Percentiles rank a stretch among this genome's conserved stretches.
Evolutionary conservation across 805 yeast genomes (phyloP).

Genomic region (Candida golubevii): DNA sequence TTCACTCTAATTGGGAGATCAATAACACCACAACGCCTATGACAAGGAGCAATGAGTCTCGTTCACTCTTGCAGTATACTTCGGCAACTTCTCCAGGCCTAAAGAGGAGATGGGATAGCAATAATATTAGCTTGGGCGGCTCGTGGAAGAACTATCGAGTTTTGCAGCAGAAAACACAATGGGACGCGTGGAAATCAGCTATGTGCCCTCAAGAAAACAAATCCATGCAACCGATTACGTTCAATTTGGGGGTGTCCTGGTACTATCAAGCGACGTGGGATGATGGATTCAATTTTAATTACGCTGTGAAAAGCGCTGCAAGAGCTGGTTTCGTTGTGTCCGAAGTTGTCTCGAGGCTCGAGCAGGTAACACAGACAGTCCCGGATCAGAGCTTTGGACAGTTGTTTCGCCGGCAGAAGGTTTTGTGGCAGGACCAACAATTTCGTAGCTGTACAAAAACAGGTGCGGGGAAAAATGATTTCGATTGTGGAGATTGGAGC

Average conservation of each 20-base stretch:
- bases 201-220: not conserved
- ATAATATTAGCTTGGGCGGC: not conserved
- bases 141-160: not conserved
- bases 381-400: conserved; percentile 2
- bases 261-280: conserved; percentile 4
- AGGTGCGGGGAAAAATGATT: not conserved
- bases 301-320: not conserved
- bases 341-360: not conserved
- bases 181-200: not conserved
- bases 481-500: not conserved
- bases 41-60: no score
- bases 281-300: not conserved
- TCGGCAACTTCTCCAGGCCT: no score
- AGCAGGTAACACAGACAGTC: not conserved
- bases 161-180: not conserved
- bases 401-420: not conserved
- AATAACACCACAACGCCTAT: no score
- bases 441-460: not conserved
- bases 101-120: no score
- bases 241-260: not conserved
- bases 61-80: no score
- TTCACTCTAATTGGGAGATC: no score
- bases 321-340: not conserved
- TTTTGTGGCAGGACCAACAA: conserved; percentile 3
- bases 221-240: not conserved